Percentiles rank a stretch among this genome's conserved stretches.
Conservation (phyloP, 2,329 filamentous ascomycete genomes). For the Exophiala oligosperma region DNA sequence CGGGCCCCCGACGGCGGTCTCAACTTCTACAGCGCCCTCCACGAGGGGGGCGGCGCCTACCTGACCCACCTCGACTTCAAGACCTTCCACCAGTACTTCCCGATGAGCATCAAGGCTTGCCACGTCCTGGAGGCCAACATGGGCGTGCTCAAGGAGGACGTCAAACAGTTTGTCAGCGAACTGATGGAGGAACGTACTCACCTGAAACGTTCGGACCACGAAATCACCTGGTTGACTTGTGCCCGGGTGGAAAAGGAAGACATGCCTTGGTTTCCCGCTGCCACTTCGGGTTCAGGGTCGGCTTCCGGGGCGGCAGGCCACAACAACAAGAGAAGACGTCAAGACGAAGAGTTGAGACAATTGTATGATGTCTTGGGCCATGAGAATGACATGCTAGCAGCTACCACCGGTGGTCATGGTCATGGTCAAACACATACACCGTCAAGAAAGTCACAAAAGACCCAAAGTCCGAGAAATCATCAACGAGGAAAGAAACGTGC, state of each 20-base stretch:
- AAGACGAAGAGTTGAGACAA: conserved; percentile 3
- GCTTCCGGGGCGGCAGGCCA: too few species aligned
- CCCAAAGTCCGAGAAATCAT: neutral
- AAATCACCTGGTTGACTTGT: conserved; percentile 48
- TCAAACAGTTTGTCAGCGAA: conserved; percentile 35
- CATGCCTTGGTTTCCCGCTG: conserved; percentile 40
- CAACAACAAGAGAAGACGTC: neutral
- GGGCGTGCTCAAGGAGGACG: conserved; percentile 40
- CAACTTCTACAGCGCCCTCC: conserved; percentile 45
- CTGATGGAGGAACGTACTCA: conserved; percentile 43
- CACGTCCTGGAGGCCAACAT: conserved; percentile 32
- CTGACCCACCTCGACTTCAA: conserved; percentile 38
- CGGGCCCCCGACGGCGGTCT: conserved; percentile 47
- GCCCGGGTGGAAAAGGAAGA: conserved; percentile 40
- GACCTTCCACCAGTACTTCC: conserved; percentile 32
- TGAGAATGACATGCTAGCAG: conserved; percentile 1
- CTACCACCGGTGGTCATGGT: neutral
- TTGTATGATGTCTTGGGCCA: conserved; percentile 9
- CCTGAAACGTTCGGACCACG: conserved; percentile 39
- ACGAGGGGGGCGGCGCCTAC: conserved; percentile 44
- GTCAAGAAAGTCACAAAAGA: too few species aligned
- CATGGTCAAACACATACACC: too few species aligned
- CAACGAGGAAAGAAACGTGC: conserved; percentile 9
- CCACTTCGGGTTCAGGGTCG: neutral
- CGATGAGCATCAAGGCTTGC: conserved; percentile 32